A percentile compares a stretch with the other conserved stretches of the same genome.
phyloP scores from a whole-genome alignment of 352 stramenopile genomes.

The Saprolegnia parasitica region DNA sequence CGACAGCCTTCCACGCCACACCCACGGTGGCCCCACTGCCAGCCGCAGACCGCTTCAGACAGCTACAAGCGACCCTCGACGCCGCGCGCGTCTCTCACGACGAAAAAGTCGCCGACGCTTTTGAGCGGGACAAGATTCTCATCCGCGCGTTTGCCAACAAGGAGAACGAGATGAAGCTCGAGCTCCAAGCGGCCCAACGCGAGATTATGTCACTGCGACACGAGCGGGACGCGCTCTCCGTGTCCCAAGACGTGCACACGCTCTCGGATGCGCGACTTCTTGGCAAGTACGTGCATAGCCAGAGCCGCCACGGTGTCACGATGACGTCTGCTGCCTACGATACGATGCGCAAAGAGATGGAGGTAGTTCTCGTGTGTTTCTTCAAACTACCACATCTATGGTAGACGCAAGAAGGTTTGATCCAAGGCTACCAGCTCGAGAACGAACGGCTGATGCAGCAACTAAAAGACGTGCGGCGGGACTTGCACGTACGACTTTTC shows the following conservation, averaged over 20 bases:
- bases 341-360: conserved; percentile 51
- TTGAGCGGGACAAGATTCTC: conserved; percentile 25
- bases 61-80: conserved; percentile 11
- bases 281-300: conserved; percentile 23
- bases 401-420: conserved; percentile 66
- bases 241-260: conserved; percentile 26
- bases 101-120: conserved; percentile 2
- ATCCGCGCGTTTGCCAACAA: conserved; percentile 32
- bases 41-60: background rate
- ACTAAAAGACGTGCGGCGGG: conserved; percentile 55
- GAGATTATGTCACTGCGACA: conserved; percentile 64
- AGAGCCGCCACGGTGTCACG: background rate
- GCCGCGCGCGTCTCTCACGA: background rate
- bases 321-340: conserved; percentile 25
- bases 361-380: conserved; percentile 30
- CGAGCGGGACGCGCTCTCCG: conserved; percentile 44
- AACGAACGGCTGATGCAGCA: conserved; percentile 81
- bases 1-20: background rate
- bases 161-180: conserved; percentile 56
- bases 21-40: background rate
- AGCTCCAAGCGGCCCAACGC: conserved; percentile 64
- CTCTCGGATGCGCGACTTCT: conserved; percentile 17
- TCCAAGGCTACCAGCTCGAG: conserved; percentile 74
- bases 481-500: conserved; percentile 28
- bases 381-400: conserved; percentile 15